Base-by-base conservation (phyloP, 176 grass and related monocot species). In the Carex littledalei region DNA sequence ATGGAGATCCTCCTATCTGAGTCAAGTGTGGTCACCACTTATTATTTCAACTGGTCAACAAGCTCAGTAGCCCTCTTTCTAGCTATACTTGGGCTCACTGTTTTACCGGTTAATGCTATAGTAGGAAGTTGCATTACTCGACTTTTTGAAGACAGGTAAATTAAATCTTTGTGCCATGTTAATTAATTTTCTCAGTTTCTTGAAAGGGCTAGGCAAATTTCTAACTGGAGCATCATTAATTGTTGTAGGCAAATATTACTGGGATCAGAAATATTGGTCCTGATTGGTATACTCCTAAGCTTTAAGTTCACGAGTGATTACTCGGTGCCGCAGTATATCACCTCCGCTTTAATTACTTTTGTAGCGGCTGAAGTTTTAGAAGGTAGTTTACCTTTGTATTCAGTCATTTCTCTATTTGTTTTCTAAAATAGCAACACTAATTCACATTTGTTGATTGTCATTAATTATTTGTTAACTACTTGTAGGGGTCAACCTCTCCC, bases 1-100 rank as follows among this genome's bases (percentile, higher is more conserved):
- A 95, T 99, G 93, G 96, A 99, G 81, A 88, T 95, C 77, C 85
- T 99, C 26, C 88, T 99, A 49, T 93, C 96, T 0, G 96, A 99
- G 74, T 99, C 96, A 3, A 99, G 96, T 84, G 93, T 99, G 21
- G 85, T 95, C 14, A 95, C 96, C 4, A 45, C 88, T 9, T 90
- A 88, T 77, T 99, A 99, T 75, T 99, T 99, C 32, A 88, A 87
- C 14, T 95, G 96, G 96, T 87, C 89, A 54, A 99, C 96, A 3
- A 88, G 96, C 77, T 79, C 43, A 3, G 89, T 99, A 72, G 91
- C 93, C 13, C 85, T 94, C 32, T 95, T 99, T 86, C 74, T 99
- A 69, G 96, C 93, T 9, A 84, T 99, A 84, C 90, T 99, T 69
- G 96, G 93, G 17, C 81, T 99, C 49, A 94, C 93, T 8, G 96